Percentiles rank a stretch among this genome's conserved stretches.
Conservation (phyloP, 2,329 filamentous ascomycete genomes). For the Colletotrichum spaethianum region DNA sequence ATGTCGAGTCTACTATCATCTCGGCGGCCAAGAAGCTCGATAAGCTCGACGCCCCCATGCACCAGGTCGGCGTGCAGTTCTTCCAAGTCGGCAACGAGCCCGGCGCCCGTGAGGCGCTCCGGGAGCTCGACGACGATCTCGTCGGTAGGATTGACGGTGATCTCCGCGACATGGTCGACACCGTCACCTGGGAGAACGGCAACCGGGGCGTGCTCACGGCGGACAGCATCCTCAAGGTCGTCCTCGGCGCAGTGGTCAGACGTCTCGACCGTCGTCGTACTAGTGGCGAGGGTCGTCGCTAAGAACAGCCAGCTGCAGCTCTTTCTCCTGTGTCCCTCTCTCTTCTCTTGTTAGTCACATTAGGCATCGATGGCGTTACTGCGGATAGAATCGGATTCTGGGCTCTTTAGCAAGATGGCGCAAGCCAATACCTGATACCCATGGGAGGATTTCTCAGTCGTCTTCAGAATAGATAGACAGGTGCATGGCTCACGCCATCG, state of each 20-base stretch:
- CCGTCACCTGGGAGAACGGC: conserved; percentile 77
- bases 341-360: conserved; percentile 5
- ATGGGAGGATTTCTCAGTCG: conserved; percentile 7
- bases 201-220: conserved; percentile 67
- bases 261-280: conserved; percentile 52
- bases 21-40: conserved; percentile 79
- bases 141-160: conserved; percentile 65
- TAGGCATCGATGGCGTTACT: conserved; percentile 25
- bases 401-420: not conserved
- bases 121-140: conserved; percentile 82
- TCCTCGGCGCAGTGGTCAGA: conserved; percentile 81
- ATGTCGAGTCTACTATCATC: conserved; percentile 80
- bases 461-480: not conserved
- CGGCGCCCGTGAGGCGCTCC: conserved; percentile 74
- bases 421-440: conserved; percentile 22
- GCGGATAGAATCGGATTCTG: not conserved
- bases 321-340: not conserved
- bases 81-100: conserved; percentile 90
- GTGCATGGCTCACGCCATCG: conserved; percentile 7
- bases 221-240: conserved; percentile 83
- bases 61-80: conserved; percentile 94
- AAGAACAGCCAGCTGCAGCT: not conserved
- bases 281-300: conserved; percentile 36
- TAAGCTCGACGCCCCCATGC: conserved; percentile 75
- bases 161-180: conserved; percentile 92